Percentiles rank a stretch among this genome's conserved stretches.
phyloP scores from a whole-genome alignment of 176 grass and related monocot species.

The Raddia distichophylla region DNA sequence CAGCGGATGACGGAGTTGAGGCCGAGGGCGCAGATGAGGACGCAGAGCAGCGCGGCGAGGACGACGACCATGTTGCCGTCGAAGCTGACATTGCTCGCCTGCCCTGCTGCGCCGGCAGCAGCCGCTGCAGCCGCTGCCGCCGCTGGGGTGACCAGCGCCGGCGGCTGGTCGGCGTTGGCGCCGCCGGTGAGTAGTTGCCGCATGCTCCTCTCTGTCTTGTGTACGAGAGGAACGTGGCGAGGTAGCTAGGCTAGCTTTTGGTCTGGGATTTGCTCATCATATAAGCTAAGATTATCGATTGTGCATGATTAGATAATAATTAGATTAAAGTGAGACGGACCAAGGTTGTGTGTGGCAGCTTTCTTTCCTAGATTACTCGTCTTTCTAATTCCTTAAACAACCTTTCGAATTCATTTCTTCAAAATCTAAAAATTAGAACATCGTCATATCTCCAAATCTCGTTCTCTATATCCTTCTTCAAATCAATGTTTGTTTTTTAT shows the following conservation, averaged over 20 bases:
- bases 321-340: no score
- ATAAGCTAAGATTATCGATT: not conserved
- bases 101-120: not conserved
- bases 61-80: slow-evolving; percentile 72
- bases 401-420: no score
- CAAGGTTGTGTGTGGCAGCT: no score
- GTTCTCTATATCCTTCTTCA: no score
- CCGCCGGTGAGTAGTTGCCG: slow-evolving; percentile 36
- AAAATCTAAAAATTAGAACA: no score
- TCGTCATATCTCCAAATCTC: no score
- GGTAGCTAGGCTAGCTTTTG: not conserved
- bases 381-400: no score
- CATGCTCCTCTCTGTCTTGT: slow-evolving; percentile 3
- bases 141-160: slow-evolving; percentile 40
- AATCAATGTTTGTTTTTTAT: no score
- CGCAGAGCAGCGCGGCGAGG: slow-evolving; percentile 72
- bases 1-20: slow-evolving; percentile 70
- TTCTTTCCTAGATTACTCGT: no score
- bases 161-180: not conserved
- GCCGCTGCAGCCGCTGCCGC: not conserved
- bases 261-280: not conserved
- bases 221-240: not conserved
- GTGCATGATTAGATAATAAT: no score
- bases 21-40: slow-evolving; percentile 63
- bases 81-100: slow-evolving; percentile 34